These are phyloP conservation scores for Solanum paucissectum DNA, from an alignment of 257 asterid species.

Conservation along the genomic window DNA sequence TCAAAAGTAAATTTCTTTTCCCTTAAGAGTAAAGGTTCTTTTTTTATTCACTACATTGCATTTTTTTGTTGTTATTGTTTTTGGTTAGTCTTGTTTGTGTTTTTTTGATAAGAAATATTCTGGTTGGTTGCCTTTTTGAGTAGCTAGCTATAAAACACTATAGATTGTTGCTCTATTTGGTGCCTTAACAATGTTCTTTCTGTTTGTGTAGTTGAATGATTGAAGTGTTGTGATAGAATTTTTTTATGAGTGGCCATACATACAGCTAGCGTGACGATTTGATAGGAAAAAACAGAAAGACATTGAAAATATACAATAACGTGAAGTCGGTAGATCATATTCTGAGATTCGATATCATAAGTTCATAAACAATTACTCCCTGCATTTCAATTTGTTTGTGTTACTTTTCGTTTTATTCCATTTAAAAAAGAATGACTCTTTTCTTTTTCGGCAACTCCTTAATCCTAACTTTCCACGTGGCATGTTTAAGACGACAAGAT, in stretches of 20 bases:
- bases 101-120: not conserved
- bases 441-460: not conserved
- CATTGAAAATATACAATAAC: not conserved
- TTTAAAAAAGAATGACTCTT: not conserved
- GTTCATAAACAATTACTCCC: not conserved
- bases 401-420: not conserved
- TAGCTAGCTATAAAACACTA: not conserved
- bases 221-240: not conserved
- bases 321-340: not conserved
- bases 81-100: not conserved
- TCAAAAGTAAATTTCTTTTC: slow-evolving; percentile 45
- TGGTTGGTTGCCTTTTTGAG: not conserved
- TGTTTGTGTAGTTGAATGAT: not conserved
- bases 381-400: not conserved
- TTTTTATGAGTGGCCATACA: not conserved
- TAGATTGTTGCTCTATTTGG: not conserved
- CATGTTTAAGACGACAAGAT: not conserved
- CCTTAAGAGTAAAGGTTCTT: not conserved
- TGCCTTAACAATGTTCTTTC: not conserved
- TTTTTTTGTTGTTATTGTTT: not conserved
- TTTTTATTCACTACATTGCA: not conserved
- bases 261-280: not conserved
- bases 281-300: not conserved
- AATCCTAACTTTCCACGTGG: not conserved
- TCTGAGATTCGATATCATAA: not conserved